Base-by-base conservation (phyloP, 306 rosid genomes). In the Quercus rubra region DNA sequence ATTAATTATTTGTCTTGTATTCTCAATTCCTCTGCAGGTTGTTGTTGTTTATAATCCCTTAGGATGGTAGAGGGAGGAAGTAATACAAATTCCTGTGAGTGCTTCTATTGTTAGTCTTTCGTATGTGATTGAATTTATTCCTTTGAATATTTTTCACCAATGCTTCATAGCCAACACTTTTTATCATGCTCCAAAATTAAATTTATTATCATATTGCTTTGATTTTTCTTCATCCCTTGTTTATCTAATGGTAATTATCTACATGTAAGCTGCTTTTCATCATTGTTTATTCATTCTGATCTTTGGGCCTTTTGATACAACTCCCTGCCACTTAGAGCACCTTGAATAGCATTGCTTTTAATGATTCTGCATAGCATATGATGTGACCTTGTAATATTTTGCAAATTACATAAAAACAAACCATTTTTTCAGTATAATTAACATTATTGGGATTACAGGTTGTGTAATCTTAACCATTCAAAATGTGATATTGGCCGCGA, bases 1-100 rank as follows among this genome's bases (percentile, higher is more conserved):
- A 27, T 79, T 35, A 33, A 35, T 35, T 35, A 35, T 35, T 69
- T 63, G 43, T 8, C 66, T 83, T 54, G 13, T 33, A 7, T 67
- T 30, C 70, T 31, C 13, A 33, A 5, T 35, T 35, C 41, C 25
- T 18, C 28, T 78, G 72, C 74, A 94, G 98, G 91, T 88, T 19
- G 83, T 92, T 13, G 83, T 89, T 13, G 83, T 89, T 81, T 94
- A 92, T 76, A 94, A 92, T 75, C 72, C 98, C 17, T 78, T 94
- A 2, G 98, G 97, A 86, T 90, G 96, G 96, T 87, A 85, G 85
- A 89, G 97, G 89, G 86, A 89, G 77, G 92, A 94, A 74, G 78
- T 92, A 55, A 80, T 90, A 61, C 84, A 88, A 87, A 90, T 94
- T 81, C 97, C 98, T 5, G 96, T 94, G 83, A 92, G 96, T 80